Conservation (phyloP, 371 early-diverging fungal species). For the Apophysomyces elegans region DNA sequence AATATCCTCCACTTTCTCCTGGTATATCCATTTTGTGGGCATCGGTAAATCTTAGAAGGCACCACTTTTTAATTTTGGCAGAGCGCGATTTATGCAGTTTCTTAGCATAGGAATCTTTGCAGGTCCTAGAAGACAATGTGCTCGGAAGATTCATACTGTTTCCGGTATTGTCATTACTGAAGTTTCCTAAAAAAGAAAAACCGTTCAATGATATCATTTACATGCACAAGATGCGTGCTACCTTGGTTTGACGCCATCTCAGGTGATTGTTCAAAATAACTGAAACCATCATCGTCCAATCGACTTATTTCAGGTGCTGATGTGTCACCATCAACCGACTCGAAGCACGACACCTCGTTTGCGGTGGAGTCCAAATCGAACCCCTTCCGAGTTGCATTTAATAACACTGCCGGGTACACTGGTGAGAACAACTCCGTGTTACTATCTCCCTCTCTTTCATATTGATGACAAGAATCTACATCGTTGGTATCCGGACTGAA, state of each 20-base stretch:
- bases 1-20: neutral
- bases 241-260: neutral
- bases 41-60: conserved; percentile 16
- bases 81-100: conserved; percentile 48
- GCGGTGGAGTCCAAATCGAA: neutral
- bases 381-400: conserved; percentile 21
- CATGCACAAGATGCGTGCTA: neutral
- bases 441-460: conserved; percentile 1
- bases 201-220: conserved; percentile 1
- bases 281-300: conserved; percentile 10
- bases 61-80: conserved; percentile 51
- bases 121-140: neutral
- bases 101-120: conserved; percentile 29
- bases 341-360: neutral
- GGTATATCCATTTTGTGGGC: neutral
- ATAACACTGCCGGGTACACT: conserved; percentile 38
- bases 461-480: conserved; percentile 22
- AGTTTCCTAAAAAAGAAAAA: conserved; percentile 5
- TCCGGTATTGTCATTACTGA: conserved; percentile 2
- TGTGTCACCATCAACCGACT: neutral
- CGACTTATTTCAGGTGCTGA: conserved; percentile 7
- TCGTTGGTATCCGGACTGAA: conserved; percentile 8
- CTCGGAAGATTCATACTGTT: neutral
- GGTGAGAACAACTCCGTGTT: conserved; percentile 10
- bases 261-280: conserved; percentile 11